Evolutionary conservation across 1,284 basidiomycete genomes (phyloP).

Genomic region (Testicularia cyperi): DNA sequence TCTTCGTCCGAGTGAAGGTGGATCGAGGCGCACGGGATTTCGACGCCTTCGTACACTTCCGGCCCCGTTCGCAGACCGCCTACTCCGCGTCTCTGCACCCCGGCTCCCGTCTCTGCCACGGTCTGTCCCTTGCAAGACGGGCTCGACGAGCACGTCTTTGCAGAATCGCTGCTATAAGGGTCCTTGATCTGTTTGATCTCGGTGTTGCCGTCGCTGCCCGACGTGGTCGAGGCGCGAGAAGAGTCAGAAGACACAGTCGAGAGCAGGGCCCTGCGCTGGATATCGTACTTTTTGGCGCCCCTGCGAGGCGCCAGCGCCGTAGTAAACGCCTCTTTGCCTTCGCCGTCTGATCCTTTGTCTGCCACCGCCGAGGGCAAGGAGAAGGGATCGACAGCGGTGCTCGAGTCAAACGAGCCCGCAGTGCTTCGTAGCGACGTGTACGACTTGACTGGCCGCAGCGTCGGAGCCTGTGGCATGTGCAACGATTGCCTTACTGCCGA

Average conservation of each 20-base stretch:
- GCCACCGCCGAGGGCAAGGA: not conserved
- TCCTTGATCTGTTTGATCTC: not conserved
- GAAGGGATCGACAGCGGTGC: slow-evolving; percentile 2
- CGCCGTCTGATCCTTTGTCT: not conserved
- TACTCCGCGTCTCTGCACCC: too few species aligned
- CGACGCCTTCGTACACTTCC: slow-evolving; percentile 40
- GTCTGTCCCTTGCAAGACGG: too few species aligned
- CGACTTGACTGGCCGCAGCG: too few species aligned
- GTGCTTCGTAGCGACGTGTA: too few species aligned
- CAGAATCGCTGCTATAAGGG: not conserved
- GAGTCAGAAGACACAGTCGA: too few species aligned
- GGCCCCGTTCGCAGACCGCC: slow-evolving; percentile 31
- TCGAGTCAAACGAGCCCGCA: too few species aligned
- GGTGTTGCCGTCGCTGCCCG: not conserved
- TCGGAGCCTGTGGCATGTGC: too few species aligned
- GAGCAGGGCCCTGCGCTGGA: not conserved
- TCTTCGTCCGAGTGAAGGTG: slow-evolving; percentile 39
- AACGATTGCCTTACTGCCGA: too few species aligned
- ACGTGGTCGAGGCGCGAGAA: not conserved
- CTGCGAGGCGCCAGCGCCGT: slow-evolving; percentile 11
- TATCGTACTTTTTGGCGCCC: slow-evolving; percentile 17
- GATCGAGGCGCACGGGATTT: slow-evolving; percentile 46
- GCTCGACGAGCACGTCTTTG: not conserved
- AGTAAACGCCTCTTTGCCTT: slow-evolving; percentile 1
- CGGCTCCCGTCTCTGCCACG: too few species aligned